These are phyloP conservation scores for Aspergillus udagawae DNA, from an alignment of 2,329 filamentous ascomycete species.

Conservation along the genomic window DNA sequence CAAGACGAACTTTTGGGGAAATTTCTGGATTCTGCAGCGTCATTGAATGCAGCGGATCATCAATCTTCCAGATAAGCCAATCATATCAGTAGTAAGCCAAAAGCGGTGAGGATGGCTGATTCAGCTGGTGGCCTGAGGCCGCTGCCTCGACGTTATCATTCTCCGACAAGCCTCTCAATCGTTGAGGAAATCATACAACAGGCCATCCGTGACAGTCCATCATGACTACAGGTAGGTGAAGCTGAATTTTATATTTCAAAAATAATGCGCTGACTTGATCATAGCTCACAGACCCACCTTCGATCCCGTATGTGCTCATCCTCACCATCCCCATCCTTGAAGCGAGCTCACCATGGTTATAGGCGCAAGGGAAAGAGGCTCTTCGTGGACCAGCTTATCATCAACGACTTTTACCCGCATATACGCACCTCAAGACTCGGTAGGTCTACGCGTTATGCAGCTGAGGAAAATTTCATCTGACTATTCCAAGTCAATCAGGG, in stretches of 20 bases:
- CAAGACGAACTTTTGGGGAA: constrained; percentile 14
- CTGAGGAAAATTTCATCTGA: neutral
- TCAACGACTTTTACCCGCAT: constrained; percentile 87
- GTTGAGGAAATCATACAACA: constrained; percentile 4
- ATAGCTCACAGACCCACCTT: constrained; percentile 82
- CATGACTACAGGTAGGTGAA: constrained; percentile 40
- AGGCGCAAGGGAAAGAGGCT: constrained; percentile 93
- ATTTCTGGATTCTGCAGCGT: constrained; percentile 18
- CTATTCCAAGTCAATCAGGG: constrained; percentile 62
- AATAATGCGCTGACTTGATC: constrained; percentile 24
- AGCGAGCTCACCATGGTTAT: constrained; percentile 19
- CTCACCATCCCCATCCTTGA: constrained; percentile 17
- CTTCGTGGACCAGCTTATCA: constrained; percentile 92
- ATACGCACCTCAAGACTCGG: constrained; percentile 88
- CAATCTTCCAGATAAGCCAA: constrained; percentile 11
- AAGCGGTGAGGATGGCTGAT: constrained; percentile 10
- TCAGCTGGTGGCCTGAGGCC: constrained; percentile 12
- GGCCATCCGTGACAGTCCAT: constrained; percentile 11
- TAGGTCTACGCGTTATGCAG: constrained; percentile 33
- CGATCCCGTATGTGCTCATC: constrained; percentile 65
- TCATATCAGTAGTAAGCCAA: neutral
- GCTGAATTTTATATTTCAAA: neutral
- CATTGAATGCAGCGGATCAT: constrained; percentile 11
- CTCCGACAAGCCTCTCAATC: neutral
- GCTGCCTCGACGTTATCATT: neutral